Conservation (phyloP, 2,329 filamentous ascomycete species). For the Thielaviopsis ethacetica region DNA sequence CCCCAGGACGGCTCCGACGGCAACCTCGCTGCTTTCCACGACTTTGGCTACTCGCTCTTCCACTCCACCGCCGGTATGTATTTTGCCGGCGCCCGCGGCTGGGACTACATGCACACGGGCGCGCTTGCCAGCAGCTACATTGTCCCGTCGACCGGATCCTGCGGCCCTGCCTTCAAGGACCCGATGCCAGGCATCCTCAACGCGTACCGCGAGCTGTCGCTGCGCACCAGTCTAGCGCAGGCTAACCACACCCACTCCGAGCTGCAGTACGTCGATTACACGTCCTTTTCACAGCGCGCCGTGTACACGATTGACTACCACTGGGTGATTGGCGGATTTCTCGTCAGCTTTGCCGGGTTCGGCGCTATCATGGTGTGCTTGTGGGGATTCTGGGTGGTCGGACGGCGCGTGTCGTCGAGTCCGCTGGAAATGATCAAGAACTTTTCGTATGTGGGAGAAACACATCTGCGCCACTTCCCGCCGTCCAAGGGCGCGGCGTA, state of each 20-base stretch:
- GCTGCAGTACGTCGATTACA: constrained; percentile 8
- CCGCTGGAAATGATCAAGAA: constrained; percentile 11
- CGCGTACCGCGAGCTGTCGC: constrained; percentile 6
- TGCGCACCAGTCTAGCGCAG: constrained; percentile 5
- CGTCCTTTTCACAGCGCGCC: constrained; percentile 8
- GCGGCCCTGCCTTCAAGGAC: constrained; percentile 8
- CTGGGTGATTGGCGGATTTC: constrained; percentile 8
- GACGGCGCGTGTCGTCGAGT: constrained; percentile 7
- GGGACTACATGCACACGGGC: constrained; percentile 9
- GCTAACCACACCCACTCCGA: constrained; percentile 1
- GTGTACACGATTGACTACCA: constrained; percentile 10
- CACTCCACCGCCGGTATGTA: constrained; percentile 3
- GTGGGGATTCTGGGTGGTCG: constrained; percentile 11
- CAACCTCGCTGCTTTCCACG: constrained; percentile 9
- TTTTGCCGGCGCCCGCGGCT: constrained; percentile 9
- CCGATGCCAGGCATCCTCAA: constrained; percentile 11
- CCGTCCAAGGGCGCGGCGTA: constrained; percentile 6
- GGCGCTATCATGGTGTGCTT: constrained; percentile 2
- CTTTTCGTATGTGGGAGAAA: constrained; percentile 9
- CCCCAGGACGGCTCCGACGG: constrained; percentile 7
- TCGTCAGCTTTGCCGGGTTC: constrained; percentile 7
- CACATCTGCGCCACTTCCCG: constrained; percentile 8
- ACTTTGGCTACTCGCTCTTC: constrained; percentile 9
- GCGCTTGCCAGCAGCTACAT: constrained; percentile 9
- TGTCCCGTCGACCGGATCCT: constrained; percentile 3